Conservation (phyloP, 2,329 filamentous ascomycete genomes). For the Acrocalymma vagum region DNA sequence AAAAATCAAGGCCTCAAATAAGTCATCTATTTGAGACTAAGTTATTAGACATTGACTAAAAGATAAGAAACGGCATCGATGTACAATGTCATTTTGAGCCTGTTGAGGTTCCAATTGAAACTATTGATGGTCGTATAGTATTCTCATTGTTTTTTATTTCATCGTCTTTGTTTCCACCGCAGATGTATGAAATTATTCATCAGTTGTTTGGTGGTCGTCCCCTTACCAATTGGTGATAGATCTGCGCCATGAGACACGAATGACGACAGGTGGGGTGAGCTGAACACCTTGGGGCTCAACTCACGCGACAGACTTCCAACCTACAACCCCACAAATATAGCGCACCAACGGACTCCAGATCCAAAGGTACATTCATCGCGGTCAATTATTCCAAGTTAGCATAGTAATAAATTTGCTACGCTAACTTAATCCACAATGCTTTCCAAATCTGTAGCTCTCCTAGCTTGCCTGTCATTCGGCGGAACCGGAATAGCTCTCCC, state of each 20-base stretch:
- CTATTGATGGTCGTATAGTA: too few species aligned
- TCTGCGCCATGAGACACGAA: constrained; percentile 33
- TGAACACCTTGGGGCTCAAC: constrained; percentile 15
- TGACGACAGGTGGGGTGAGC: constrained; percentile 35
- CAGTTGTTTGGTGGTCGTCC: too few species aligned
- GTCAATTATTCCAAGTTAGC: background rate
- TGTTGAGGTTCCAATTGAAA: too few species aligned
- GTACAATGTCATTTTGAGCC: too few species aligned
- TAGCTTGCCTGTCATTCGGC: constrained; percentile 25
- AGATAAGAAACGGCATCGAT: too few species aligned
- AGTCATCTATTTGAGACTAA: too few species aligned
- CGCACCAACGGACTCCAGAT: background rate
- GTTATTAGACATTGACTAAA: too few species aligned
- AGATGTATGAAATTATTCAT: too few species aligned
- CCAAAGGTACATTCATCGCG: too few species aligned
- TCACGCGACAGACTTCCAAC: constrained; percentile 27
- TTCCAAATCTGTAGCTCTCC: constrained; percentile 8
- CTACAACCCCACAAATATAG: constrained; percentile 2
- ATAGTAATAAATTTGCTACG: background rate
- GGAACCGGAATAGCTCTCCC: constrained; percentile 27
- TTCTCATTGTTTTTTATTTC: background rate
- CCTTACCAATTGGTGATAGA: constrained; percentile 21
- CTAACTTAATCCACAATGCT: constrained; percentile 25
- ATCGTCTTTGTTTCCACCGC: too few species aligned
- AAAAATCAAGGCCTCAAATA: too few species aligned